phyloP scores from a whole-genome alignment of 768 basidiomycete genomes.

The Pulveroboletus sp. region DNA sequence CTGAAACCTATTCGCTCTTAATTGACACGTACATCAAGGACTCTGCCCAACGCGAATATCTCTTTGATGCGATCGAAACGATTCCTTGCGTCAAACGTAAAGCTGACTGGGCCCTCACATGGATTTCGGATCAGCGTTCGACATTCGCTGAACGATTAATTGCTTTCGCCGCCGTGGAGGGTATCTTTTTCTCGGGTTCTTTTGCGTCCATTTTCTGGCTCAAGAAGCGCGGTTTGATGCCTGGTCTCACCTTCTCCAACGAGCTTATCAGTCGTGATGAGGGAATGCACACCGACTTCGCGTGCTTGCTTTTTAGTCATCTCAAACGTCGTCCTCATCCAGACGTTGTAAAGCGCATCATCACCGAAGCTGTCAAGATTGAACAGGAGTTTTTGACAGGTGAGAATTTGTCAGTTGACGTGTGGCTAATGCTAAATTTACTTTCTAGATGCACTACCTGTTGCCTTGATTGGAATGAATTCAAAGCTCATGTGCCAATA shows the following conservation, averaged over 20 bases:
- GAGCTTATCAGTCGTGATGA: slow-evolving; percentile 94
- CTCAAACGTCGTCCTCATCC: slow-evolving; percentile 78
- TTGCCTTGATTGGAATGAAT: slow-evolving; percentile 89
- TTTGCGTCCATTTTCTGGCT: slow-evolving; percentile 95
- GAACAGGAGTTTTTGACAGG: slow-evolving; percentile 83
- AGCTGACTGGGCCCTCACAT: slow-evolving; percentile 88
- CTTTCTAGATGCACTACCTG: slow-evolving; percentile 72
- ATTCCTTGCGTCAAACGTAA: slow-evolving; percentile 88
- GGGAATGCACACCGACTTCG: slow-evolving; percentile 95
- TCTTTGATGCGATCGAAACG: slow-evolving; percentile 90
- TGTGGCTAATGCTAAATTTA: not conserved
- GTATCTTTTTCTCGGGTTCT: slow-evolving; percentile 92
- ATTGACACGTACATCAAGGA: slow-evolving; percentile 94
- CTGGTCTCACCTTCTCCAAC: slow-evolving; percentile 90
- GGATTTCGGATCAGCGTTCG: slow-evolving; percentile 78
- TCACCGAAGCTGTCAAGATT: slow-evolving; percentile 76
- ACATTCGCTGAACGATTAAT: slow-evolving; percentile 85
- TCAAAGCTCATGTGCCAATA: slow-evolving; percentile 79
- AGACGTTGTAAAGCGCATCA: slow-evolving; percentile 62
- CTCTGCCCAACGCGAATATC: slow-evolving; percentile 59
- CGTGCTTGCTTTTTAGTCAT: slow-evolving; percentile 81
- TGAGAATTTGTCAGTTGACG: slow-evolving; percentile 17
- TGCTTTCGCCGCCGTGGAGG: slow-evolving; percentile 92
- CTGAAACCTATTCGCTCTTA: slow-evolving; percentile 92
- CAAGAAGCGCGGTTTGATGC: slow-evolving; percentile 96